These are phyloP conservation scores for Pezicula rhizophila DNA, from an alignment of 2,329 filamentous ascomycete genomes.

Conservation along the genomic window DNA sequence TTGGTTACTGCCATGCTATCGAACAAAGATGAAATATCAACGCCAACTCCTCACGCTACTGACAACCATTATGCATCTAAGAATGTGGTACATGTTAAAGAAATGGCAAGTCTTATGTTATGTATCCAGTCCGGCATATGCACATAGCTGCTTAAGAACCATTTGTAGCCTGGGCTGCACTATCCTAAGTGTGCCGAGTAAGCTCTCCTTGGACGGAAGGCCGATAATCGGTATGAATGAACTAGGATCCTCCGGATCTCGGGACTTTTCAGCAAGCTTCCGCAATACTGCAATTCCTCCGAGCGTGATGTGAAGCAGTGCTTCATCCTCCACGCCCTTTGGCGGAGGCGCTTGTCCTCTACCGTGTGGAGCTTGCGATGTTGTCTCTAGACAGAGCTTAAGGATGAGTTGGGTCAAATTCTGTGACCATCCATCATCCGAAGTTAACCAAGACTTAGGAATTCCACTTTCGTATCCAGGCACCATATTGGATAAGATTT, in stretches of 20 bases:
- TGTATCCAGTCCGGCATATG: conserved; percentile 51
- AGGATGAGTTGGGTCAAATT: conserved; percentile 73
- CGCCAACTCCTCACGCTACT: conserved; percentile 25
- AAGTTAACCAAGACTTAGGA: conserved; percentile 74
- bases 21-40: conserved; percentile 13
- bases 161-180: conserved; percentile 55
- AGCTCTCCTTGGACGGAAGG: conserved; percentile 59
- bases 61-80: conserved; percentile 25
- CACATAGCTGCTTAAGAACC: conserved; percentile 63
- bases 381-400: conserved; percentile 51
- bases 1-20: conserved; percentile 15
- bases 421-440: conserved; percentile 76
- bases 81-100: conserved; percentile 21
- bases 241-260: conserved; percentile 45
- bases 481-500: conserved; percentile 74
- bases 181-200: conserved; percentile 63
- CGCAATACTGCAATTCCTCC: conserved; percentile 64
- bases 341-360: conserved; percentile 18
- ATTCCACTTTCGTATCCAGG: conserved; percentile 66
- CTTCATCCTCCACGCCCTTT: conserved; percentile 27
- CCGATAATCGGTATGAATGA: conserved; percentile 52
- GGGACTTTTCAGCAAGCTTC: conserved; percentile 61
- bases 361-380: conserved; percentile 46
- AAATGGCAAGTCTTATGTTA: conserved; percentile 23
- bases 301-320: conserved; percentile 48